These are phyloP conservation scores for Choricystis sp. DNA, from an alignment of 139 green algal species.

Conservation along the genomic window DNA sequence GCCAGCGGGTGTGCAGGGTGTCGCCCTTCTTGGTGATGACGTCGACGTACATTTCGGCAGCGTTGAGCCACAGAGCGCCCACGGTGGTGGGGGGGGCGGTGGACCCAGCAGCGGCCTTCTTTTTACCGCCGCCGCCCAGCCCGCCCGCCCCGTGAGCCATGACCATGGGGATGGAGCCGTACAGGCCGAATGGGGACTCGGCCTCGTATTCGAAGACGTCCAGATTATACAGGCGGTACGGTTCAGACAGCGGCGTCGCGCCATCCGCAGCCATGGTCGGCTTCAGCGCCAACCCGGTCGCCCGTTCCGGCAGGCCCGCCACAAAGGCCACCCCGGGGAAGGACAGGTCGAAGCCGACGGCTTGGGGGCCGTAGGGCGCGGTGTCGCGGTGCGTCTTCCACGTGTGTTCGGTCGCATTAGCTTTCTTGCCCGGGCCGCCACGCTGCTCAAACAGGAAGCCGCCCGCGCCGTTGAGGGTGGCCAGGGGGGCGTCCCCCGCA, in stretches of 20 bases:
- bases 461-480: slow-evolving; percentile 51
- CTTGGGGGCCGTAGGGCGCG: slow-evolving; percentile 72
- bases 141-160: slow-evolving; percentile 41
- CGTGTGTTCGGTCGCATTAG: slow-evolving; percentile 78
- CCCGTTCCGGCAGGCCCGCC: slow-evolving; percentile 89
- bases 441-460: slow-evolving; percentile 80
- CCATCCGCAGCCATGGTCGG: slow-evolving; percentile 25
- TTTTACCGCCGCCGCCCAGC: neutral
- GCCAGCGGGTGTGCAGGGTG: slow-evolving; percentile 59
- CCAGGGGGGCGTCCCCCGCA: too few relatives aligned
- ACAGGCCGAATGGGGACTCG: slow-evolving; percentile 88
- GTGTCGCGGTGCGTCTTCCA: slow-evolving; percentile 74
- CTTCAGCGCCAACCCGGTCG: slow-evolving; percentile 50
- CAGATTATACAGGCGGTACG: slow-evolving; percentile 98
- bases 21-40: neutral
- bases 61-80: neutral
- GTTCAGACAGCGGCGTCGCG: slow-evolving; percentile 37
- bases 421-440: slow-evolving; percentile 18
- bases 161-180: slow-evolving; percentile 88
- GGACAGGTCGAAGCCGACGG: slow-evolving; percentile 76
- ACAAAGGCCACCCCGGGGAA: slow-evolving; percentile 66
- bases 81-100: neutral
- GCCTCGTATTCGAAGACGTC: slow-evolving; percentile 97
- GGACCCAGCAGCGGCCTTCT: neutral
- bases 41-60: neutral